Evolutionary conservation across 2,329 filamentous ascomycete species (phyloP), one percentile per base, ranked within the genome.

Genomic region (Colletotrichum chlorophyti): DNA sequence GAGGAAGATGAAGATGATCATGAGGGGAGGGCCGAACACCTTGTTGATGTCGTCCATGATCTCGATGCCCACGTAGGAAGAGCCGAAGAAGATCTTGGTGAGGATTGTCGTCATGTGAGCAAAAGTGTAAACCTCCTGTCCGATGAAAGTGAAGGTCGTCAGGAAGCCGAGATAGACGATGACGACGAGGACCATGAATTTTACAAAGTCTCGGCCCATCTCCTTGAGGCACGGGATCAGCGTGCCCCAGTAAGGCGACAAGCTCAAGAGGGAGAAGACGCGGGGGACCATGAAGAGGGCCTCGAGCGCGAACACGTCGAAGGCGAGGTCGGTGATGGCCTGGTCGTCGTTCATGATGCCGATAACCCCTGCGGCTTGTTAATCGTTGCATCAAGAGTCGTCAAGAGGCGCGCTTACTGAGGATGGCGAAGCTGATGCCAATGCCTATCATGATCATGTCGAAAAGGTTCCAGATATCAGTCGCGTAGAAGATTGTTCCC

Each of bases 151-250:
- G 66, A 94, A 94, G 0, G 92, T 97, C 0, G 93, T 96, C 29
- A 97, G 76, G 73, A 97, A 97, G 42, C 93, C 91, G 43, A 95
- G 76, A 70, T 96, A 97, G 49, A 96, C 77, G 51, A 96, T 89
- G 43, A 91, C 78, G 38, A 96, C 90, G 23, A 94, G 81, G 2
- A 91, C 89, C 74, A 86, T 83, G 69, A 95, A 96, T 68, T 93
- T 93, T 71, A 93, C 74, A 70, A 97, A 97, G 70, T 96, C 92
- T 73, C 93, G 94, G 34, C 90, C 90, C 93, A 97, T 97, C 71
- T 94, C 91, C 70, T 95, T 95, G 47, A 97, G 81, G 63, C 93
- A 96, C 0, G 93, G 93, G 59, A 97, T 93, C 45, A 95, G 74
- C 1, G 90, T 95, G 37, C 91, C 93, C 83, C 95, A 97, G 70